A percentile compares a stretch with the other conserved stretches of the same genome.
These are phyloP conservation scores for Cenchrus purpureus DNA, from an alignment of 176 grass and related monocot genomes.

Conservation along the genomic window DNA sequence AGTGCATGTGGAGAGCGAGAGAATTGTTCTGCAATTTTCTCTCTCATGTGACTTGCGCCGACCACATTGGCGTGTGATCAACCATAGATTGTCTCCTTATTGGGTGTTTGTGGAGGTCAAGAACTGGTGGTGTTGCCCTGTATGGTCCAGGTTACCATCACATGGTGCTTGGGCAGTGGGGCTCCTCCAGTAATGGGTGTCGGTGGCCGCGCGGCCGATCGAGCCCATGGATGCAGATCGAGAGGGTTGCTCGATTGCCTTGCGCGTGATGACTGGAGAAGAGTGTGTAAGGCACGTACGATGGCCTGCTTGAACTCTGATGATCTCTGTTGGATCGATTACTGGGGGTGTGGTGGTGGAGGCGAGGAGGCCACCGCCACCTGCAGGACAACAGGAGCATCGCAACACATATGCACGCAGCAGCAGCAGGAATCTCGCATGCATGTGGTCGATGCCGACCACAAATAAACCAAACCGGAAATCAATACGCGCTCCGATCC, in stretches of 20 bases:
- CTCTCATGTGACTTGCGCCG: conserved; percentile 17
- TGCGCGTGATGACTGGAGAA: conserved; percentile 26
- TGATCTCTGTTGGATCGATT: neutral
- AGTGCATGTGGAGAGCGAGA: neutral
- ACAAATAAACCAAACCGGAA: neutral
- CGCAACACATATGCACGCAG: neutral
- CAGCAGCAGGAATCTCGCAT: conserved; percentile 39
- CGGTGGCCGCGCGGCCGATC: conserved; percentile 39
- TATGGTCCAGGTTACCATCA: neutral
- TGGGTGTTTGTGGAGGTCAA: neutral
- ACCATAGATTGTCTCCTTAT: neutral
- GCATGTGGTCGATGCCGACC: conserved; percentile 29
- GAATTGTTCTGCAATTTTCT: neutral
- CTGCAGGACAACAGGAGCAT: neutral
- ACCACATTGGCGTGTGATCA: conserved; percentile 5
- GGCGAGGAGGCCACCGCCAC: neutral
- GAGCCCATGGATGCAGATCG: neutral
- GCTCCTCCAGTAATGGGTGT: neutral
- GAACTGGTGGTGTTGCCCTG: neutral
- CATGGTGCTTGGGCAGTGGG: no score
- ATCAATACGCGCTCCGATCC: neutral
- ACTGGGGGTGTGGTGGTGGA: neutral
- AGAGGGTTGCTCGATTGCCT: neutral
- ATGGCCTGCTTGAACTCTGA: neutral
- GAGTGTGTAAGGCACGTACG: neutral